A percentile compares a stretch with the other conserved stretches of the same genome.
These are phyloP conservation scores for Cicer chorassanicum DNA, from an alignment of 306 rosid genomes.

Conservation along the genomic window DNA sequence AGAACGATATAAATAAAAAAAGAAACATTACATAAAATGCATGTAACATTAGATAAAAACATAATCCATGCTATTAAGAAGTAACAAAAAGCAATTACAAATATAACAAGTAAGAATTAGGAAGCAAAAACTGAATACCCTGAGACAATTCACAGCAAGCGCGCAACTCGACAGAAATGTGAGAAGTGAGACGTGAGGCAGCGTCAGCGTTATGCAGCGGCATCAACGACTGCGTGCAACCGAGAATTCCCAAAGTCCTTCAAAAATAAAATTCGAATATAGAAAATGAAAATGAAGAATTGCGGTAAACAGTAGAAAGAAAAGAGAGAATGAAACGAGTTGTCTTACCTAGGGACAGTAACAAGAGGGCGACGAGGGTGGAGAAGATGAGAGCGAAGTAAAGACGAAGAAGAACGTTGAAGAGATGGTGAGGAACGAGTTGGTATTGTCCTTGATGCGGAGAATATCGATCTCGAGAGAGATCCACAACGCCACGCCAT, in stretches of 20 bases:
- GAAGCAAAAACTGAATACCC: slow-evolving; percentile 50
- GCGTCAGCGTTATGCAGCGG: slow-evolving; percentile 63
- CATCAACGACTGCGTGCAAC: slow-evolving; percentile 62
- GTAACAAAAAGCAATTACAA: background rate
- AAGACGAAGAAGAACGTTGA: slow-evolving; percentile 42
- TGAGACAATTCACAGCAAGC: slow-evolving; percentile 69
- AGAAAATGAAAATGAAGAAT: background rate
- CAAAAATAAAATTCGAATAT: background rate
- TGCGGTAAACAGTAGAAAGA: background rate
- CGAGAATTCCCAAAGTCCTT: slow-evolving; percentile 50
- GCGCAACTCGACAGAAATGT: slow-evolving; percentile 54
- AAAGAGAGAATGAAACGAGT: background rate
- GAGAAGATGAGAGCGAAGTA: slow-evolving; percentile 47
- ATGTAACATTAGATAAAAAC: background rate
- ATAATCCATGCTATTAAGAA: background rate
- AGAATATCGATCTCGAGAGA: slow-evolving; percentile 57
- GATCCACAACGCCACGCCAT: slow-evolving; percentile 70
- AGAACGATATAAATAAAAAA: background rate
- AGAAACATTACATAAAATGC: background rate
- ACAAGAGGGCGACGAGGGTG: slow-evolving; percentile 50
- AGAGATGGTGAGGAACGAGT: slow-evolving; percentile 51
- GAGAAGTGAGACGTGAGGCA: slow-evolving; percentile 55
- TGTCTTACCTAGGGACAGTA: slow-evolving; percentile 48
- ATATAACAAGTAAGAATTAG: background rate
- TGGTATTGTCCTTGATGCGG: slow-evolving; percentile 52